Evolutionary conservation across 768 basidiomycete species (phyloP), one percentile per base, ranked within the genome.

Genomic region (Suillus brevipes): DNA sequence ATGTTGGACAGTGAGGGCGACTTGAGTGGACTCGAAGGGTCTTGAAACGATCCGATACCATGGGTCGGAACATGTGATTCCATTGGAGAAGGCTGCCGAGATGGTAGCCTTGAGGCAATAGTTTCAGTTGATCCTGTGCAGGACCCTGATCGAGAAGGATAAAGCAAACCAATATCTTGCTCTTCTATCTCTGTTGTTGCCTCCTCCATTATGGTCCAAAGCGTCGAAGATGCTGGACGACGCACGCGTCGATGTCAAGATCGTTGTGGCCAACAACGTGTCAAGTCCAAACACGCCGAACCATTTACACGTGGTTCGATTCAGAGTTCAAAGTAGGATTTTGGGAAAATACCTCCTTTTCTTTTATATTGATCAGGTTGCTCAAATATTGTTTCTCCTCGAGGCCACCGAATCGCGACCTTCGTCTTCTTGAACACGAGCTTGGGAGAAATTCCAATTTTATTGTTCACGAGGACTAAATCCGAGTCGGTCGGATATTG

Each of bases 1-100:
- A 78, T 68, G 28, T 75, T 74, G 2, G 76, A 75, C 28, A 78
- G 70, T 5, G 80, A 81, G 1, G 78, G 69, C 0, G 80, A 79
- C 58, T 73, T 78, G 9, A 78, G 64, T 8, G 72, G 40, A 28
- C 63, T 64, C 14, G 63, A 61, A 1, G 49, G 6, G 37, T 61
- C 62, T 43, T 49, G 53, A 28, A 37, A 31, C 14, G 40, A 37
- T 31, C 31, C 59, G 63, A 23, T n/a, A 57, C 31, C 42, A 65
- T 53, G 6, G 52, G 42, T 37, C 12, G 4, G 0, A 60, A 34
- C 43, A 67, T 65, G 64, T 69, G 62, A 9, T 63, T 67, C 13
- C n/a, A 20, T 31, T 61, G 68, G 34, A 42, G 74, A 74, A 13
- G 62, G 5, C 6, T 67, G 64, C 9, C 68, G 68, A 50, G 76